These are phyloP conservation scores for Fallopia convolvulus DNA, from an alignment of 148 eudicot genomes.

Conservation along the genomic window DNA sequence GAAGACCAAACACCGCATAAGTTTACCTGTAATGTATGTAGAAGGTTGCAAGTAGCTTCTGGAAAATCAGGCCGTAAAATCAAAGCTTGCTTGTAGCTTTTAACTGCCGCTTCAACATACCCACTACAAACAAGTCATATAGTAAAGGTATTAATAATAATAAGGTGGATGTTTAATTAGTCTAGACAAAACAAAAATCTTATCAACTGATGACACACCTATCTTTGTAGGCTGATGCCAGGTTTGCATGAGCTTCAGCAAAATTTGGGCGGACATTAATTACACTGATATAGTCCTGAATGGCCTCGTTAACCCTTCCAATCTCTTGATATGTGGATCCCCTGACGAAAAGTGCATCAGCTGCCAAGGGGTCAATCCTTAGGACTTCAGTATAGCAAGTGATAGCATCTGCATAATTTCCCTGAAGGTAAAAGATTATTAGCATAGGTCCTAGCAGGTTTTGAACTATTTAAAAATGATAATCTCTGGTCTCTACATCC, in stretches of 20 bases:
- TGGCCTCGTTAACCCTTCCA: conserved; percentile 90
- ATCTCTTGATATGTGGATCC: conserved; percentile 89
- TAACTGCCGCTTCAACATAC: conserved; percentile 74
- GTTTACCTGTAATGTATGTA: conserved; percentile 82
- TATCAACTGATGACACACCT: conserved; percentile 34
- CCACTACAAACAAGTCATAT: conserved; percentile 40
- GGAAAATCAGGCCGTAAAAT: conserved; percentile 80
- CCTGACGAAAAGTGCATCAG: conserved; percentile 85
- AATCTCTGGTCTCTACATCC: neutral
- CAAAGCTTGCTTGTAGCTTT: conserved; percentile 83
- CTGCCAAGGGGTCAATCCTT: conserved; percentile 83
- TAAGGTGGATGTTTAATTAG: neutral
- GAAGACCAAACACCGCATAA: neutral
- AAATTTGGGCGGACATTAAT: conserved; percentile 74
- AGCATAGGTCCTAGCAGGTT: neutral
- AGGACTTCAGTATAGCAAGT: conserved; percentile 93
- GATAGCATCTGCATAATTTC: conserved; percentile 73
- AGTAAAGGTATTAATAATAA: neutral
- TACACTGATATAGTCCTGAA: conserved; percentile 83
- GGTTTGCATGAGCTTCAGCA: conserved; percentile 98
- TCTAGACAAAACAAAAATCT: neutral
- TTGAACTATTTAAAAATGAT: neutral
- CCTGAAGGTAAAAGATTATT: conserved; percentile 34
- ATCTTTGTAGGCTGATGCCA: conserved; percentile 95
- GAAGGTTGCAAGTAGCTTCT: conserved; percentile 95